Evolutionary conservation across 2,329 filamentous ascomycete genomes (phyloP).

Genomic region (Onygenales sp.): DNA sequence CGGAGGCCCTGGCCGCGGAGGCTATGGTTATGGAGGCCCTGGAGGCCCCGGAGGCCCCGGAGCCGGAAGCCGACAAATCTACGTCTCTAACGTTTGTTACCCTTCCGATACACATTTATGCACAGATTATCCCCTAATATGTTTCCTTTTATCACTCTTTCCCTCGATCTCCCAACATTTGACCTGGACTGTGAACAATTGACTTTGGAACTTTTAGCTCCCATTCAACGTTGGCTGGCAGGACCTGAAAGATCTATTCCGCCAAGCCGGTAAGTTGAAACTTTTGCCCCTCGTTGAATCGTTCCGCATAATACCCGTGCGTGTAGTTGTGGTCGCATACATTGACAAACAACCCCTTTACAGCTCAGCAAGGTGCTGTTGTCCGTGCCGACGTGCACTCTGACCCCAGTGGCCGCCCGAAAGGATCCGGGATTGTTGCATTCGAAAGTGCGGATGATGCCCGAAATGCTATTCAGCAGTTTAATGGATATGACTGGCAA

Average conservation of each 20-base stretch:
- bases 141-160: neutral
- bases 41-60: conserved; percentile 31
- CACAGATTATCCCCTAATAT: neutral
- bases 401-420: conserved; percentile 83
- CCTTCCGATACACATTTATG: conserved; percentile 17
- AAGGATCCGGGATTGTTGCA: conserved; percentile 93
- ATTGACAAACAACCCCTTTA: conserved; percentile 22
- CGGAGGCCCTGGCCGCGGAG: conserved; percentile 44
- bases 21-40: conserved; percentile 39
- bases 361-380: conserved; percentile 58
- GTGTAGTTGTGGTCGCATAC: conserved; percentile 2
- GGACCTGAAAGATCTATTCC: conserved; percentile 96
- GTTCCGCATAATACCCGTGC: neutral
- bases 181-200: conserved; percentile 20
- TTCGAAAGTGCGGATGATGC: conserved; percentile 94
- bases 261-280: conserved; percentile 81
- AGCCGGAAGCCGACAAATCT: conserved; percentile 78
- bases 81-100: conserved; percentile 90
- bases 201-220: conserved; percentile 53
- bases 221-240: conserved; percentile 98
- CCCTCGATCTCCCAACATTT: neutral
- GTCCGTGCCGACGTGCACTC: conserved; percentile 93
- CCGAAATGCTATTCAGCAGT: conserved; percentile 89
- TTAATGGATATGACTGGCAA: conserved; percentile 99
- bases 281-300: conserved; percentile 6